Evolutionary conservation across 2,329 filamentous ascomycete species (phyloP).

Genomic region (Neofusicoccum ribis): DNA sequence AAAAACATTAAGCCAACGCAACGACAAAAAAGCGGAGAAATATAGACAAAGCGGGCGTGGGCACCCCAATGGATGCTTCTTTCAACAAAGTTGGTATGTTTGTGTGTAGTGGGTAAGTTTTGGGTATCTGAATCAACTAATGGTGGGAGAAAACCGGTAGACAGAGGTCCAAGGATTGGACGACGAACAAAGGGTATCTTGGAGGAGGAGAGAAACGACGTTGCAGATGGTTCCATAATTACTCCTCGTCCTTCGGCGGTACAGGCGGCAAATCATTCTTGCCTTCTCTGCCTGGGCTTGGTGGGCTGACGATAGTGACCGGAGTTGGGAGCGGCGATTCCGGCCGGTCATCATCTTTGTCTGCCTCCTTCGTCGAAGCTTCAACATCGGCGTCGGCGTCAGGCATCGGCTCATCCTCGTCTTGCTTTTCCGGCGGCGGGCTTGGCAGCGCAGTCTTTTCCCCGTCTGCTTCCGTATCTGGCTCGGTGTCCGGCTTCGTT

Average conservation of each 20-base stretch:
- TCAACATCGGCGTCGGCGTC: slow-evolving; percentile 8
- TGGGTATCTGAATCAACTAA: slow-evolving; percentile 12
- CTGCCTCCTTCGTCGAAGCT: slow-evolving; percentile 9
- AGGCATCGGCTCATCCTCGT: slow-evolving; percentile 22
- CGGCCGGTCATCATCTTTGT: neutral
- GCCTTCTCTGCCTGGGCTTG: slow-evolving; percentile 29
- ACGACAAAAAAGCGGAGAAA: neutral
- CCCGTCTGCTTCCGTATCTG: slow-evolving; percentile 18
- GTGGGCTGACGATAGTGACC: slow-evolving; percentile 38
- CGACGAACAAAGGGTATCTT: slow-evolving; percentile 6
- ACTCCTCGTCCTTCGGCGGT: slow-evolving; percentile 1
- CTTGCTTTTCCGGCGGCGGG: slow-evolving; percentile 35
- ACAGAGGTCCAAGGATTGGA: neutral
- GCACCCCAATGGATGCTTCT: neutral
- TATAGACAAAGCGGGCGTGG: neutral
- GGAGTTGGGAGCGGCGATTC: slow-evolving; percentile 28
- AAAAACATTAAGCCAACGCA: slow-evolving; percentile 13
- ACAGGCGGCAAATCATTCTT: neutral
- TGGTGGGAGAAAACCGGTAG: neutral
- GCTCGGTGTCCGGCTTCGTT: slow-evolving; percentile 4
- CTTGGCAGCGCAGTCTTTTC: slow-evolving; percentile 32
- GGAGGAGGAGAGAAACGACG: neutral
- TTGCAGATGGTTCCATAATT: neutral
- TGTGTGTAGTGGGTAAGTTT: neutral
- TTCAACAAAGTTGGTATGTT: neutral